phyloP scores from a whole-genome alignment of 2,329 filamentous ascomycete species.

The Neofusicoccum sp. region DNA sequence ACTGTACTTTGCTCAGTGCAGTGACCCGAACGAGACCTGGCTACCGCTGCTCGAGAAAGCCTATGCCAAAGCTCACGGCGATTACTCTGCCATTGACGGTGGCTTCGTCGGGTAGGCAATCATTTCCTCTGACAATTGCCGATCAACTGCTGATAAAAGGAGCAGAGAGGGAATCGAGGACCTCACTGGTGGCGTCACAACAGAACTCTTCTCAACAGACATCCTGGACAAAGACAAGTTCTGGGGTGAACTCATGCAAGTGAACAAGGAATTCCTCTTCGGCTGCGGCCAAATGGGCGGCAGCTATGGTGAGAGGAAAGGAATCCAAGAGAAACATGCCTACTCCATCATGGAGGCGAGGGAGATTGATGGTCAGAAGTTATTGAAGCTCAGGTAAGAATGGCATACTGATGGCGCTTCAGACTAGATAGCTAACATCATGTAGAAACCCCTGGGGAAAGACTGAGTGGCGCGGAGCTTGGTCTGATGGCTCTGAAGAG shows the following conservation, averaged over 20 bases:
- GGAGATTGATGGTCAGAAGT: conserved; percentile 52
- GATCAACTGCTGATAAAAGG: conserved; percentile 10
- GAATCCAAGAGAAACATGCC: conserved; percentile 47
- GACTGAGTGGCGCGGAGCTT: conserved; percentile 76
- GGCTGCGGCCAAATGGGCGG: conserved; percentile 67
- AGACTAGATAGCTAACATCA: neutral
- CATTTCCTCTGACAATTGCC: conserved; percentile 32
- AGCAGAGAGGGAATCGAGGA: conserved; percentile 55
- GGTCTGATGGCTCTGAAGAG: conserved; percentile 77
- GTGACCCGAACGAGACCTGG: conserved; percentile 77
- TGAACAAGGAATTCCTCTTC: conserved; percentile 76
- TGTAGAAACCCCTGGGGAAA: conserved; percentile 75
- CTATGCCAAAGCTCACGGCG: conserved; percentile 79
- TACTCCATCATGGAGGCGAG: conserved; percentile 58
- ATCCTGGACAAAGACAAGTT: conserved; percentile 76
- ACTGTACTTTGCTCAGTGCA: conserved; percentile 73
- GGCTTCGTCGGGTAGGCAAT: conserved; percentile 56
- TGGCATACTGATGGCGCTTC: conserved; percentile 21
- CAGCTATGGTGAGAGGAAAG: conserved; percentile 57
- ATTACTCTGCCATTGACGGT: conserved; percentile 71
- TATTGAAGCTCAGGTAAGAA: conserved; percentile 60
- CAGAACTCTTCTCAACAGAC: conserved; percentile 64
- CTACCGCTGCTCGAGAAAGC: conserved; percentile 77
- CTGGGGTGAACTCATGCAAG: conserved; percentile 76
- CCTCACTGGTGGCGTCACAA: conserved; percentile 66